phyloP scores from a whole-genome alignment of 257 asterid species.

The Przewalskia tangutica region DNA sequence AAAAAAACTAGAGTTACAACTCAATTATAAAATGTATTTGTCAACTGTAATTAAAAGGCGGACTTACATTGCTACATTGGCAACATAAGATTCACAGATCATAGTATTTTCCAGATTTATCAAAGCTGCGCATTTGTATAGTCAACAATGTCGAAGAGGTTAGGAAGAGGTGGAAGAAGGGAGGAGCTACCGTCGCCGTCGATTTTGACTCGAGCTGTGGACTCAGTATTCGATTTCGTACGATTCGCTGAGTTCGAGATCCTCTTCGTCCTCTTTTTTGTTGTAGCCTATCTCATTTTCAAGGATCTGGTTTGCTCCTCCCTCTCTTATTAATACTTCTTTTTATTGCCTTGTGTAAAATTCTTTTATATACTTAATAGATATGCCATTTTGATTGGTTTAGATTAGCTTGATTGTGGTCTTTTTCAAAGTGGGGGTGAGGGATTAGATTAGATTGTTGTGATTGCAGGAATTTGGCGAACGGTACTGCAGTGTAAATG shows the following conservation, averaged over 20 bases:
- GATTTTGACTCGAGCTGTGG: conserved; percentile 53
- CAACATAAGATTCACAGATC: not conserved
- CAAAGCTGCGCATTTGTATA: not conserved
- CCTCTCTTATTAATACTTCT: not conserved
- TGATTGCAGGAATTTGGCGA: not conserved
- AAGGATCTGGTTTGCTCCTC: conserved; percentile 67
- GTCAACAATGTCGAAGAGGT: conserved; percentile 15
- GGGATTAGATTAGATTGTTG: not conserved
- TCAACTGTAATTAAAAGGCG: too few species aligned
- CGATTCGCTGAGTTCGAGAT: conserved; percentile 90
- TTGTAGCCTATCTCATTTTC: conserved; percentile 58
- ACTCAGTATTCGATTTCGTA: conserved; percentile 53
- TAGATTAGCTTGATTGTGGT: not conserved
- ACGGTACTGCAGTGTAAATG: too few species aligned
- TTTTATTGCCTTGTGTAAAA: not conserved
- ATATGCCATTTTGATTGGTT: not conserved
- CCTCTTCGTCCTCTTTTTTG: conserved; percentile 71
- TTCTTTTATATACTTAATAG: not conserved
- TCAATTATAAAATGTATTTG: too few species aligned
- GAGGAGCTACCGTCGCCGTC: conserved; percentile 18
- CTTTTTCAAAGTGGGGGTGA: not conserved
- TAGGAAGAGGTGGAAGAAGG: conserved; percentile 5
- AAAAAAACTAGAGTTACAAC: too few species aligned
- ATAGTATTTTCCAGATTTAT: not conserved
- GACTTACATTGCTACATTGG: too few species aligned